Base-by-base conservation (phyloP, 805 yeast genomes). In the Candida nitratophila region DNA sequence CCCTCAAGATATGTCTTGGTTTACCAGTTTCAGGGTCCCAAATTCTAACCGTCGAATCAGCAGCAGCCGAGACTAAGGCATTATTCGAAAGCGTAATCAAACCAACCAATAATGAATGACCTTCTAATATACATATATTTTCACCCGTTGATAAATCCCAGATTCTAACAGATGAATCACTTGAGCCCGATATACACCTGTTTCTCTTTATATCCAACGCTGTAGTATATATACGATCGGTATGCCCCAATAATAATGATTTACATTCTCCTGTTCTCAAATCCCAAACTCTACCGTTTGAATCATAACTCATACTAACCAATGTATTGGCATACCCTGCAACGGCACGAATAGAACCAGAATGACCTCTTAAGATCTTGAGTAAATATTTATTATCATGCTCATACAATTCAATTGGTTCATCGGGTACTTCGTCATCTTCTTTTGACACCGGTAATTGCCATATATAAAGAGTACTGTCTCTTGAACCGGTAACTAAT, bases 241-340 rank as follows among this genome's bases (percentile, higher is more conserved):
- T 76, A 63, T 93, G 99, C 2, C 96, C 98, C 2, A 77, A 68
- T 19, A 91, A 71, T 11, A 83, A 79, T 63, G 79, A 81, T 42
- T 77, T 75, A 59, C 96, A 88, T 43, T 73, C 73, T 40, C 86
- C 86, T 6, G 83, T 79, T 29, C 77, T 73, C 48, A 90, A 70
- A 54, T 87, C 93, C 99, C 99, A 91, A 2, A 91, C 96, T 47
- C 97, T 75, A 6, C 90, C 86, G 1, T 86, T 85, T 42, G 83
- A 75, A 64, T 91, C 99, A 61, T 91, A 91, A 5, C 96, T 85
- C 0, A 97, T 97, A 27, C 93, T 83, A 2, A 91, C 81, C 19
- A 91, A 76, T 12, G 83, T 76, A 56, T 86, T 85, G 1, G 91
- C 96, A 60, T 81, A 71, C 1, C 96, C 97, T 1, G 93, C 74